Conservation (phyloP, 1,284 basidiomycete genomes). For the Termitomyces sp. region DNA sequence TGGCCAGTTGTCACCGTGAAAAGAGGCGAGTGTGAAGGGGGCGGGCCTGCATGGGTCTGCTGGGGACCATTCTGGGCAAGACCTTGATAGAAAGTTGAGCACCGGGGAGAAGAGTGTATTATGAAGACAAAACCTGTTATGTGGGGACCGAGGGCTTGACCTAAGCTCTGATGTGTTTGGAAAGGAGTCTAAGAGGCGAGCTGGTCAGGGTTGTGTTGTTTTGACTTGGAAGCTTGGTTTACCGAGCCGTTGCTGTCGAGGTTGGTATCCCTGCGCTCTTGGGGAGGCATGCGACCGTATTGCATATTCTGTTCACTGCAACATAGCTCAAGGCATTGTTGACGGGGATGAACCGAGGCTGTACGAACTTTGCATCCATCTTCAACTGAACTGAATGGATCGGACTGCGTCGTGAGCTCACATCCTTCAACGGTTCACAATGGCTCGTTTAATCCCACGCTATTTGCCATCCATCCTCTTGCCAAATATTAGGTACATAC, state of each 20-base stretch:
- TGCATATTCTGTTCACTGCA: slow-evolving; percentile 44
- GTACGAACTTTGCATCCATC: slow-evolving; percentile 33
- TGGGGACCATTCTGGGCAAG: slow-evolving; percentile 29
- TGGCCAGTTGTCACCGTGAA: slow-evolving; percentile 29
- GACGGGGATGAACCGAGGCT: slow-evolving; percentile 19
- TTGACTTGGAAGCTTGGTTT: slow-evolving; percentile 23
- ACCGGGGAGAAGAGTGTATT: slow-evolving; percentile 23
- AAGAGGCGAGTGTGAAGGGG: slow-evolving; percentile 30
- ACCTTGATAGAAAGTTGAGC: slow-evolving; percentile 31
- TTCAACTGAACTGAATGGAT: slow-evolving; percentile 26
- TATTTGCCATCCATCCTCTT: slow-evolving; percentile 21
- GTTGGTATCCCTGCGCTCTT: slow-evolving; percentile 41
- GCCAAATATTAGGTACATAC: slow-evolving; percentile 17
- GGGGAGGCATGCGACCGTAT: slow-evolving; percentile 41
- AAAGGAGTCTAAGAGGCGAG: slow-evolving; percentile 37
- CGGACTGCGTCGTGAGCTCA: slow-evolving; percentile 17
- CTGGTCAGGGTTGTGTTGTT: slow-evolving; percentile 22
- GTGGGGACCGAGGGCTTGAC: slow-evolving; percentile 42
- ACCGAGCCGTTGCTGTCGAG: slow-evolving; percentile 46
- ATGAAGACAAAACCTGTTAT: slow-evolving; percentile 26
- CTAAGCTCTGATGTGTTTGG: slow-evolving; percentile 44
- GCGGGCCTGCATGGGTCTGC: slow-evolving; percentile 28
- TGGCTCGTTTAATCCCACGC: slow-evolving; percentile 22
- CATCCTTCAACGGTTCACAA: slow-evolving; percentile 20
- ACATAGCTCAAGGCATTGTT: slow-evolving; percentile 22